phyloP scores from a whole-genome alignment of 2,329 filamentous ascomycete species.

The Sporothrix schenckii region DNA sequence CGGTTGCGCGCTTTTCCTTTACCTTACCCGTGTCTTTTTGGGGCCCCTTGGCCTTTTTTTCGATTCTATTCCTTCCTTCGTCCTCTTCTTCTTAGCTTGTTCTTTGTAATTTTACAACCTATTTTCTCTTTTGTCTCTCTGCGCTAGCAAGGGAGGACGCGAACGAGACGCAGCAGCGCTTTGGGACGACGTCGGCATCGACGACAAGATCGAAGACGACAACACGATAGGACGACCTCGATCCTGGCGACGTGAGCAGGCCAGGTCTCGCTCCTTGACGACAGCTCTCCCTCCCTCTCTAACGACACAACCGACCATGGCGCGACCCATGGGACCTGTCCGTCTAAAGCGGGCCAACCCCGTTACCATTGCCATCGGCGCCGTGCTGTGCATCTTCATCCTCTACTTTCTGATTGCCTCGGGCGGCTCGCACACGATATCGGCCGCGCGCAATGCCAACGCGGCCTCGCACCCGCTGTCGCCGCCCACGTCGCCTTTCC shows the following conservation, averaged over 20 bases:
- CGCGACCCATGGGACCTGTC: conserved; percentile 62
- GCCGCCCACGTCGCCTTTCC: conserved; percentile 73
- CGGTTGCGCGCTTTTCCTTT: conserved; percentile 7
- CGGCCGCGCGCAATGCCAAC: conserved; percentile 46
- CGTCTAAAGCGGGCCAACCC: conserved; percentile 81
- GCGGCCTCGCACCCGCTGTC: conserved; percentile 71
- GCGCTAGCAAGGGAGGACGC: conserved; percentile 15
- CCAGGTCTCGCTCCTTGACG: neutral
- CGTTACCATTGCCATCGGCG: conserved; percentile 72
- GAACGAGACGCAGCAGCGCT: conserved; percentile 1
- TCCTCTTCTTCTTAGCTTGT: conserved; percentile 15
- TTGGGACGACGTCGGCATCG: conserved; percentile 3
- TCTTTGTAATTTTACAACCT: conserved; percentile 10
- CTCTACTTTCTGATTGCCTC: conserved; percentile 64
- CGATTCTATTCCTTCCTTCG: conserved; percentile 23
- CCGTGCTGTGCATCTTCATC: conserved; percentile 71
- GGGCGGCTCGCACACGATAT: conserved; percentile 38
- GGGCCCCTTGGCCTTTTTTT: conserved; percentile 8
- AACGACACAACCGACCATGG: conserved; percentile 47
- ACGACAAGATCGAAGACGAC: conserved; percentile 1
- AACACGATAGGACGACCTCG: neutral
- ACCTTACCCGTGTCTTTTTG: conserved; percentile 2
- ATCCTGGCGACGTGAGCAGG: neutral
- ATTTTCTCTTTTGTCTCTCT: neutral
- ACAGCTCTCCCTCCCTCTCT: neutral